Base-by-base conservation (phyloP, 495 filamentous ascomycete species). In the Aspergillus avenaceus region DNA sequence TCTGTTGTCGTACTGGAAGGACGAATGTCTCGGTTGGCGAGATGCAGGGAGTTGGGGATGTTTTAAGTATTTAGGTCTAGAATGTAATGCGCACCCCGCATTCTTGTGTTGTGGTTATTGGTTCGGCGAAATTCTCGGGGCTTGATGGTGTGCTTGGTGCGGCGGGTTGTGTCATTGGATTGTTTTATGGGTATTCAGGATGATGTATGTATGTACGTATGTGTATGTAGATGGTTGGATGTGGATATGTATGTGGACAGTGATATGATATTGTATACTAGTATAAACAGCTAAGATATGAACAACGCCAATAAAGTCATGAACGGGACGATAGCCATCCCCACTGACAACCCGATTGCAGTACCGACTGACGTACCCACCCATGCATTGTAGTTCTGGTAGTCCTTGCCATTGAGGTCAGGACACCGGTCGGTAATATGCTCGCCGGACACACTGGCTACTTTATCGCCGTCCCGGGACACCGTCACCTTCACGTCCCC, bases 401-500 rank as follows among this genome's bases (percentile, higher is more conserved):
- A 55, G 0, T 74, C 77, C 34, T 38, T 19, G 6, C 21, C 34
- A 14, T 38, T 16, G 19, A n/a, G n/a, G n/a, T 71, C 52, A 19
- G 59, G 14, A 41, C 76, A 77, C 26, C 50, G 52, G 7, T 59
- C 66, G 0, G 62, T 59, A 45, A 84, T 83, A 4, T 53, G 60
- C 6, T 74, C 70, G 0, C 82, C 82, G 23, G 48, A 54, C 0
- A 56, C 45, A 2, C 25, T 48, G 8, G 52, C 49, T 8, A 66
- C 36, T 2, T 46, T 43, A 16, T 45, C 32, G 8, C 53, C 49
- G 25, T 66, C 70, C 0, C 77, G 70, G 26, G 70, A 59, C 42
- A 83, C 42, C 3, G 58, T 61, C 22, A 84, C 62, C 11, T 56
- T 71, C 8, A 84, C 81, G 1, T 63, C 49, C 0, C 83, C 83